A percentile compares a stretch with the other conserved stretches of the same genome.
Conservation (phyloP, 2,329 filamentous ascomycete genomes). For the Hirsutella thompsonii region DNA sequence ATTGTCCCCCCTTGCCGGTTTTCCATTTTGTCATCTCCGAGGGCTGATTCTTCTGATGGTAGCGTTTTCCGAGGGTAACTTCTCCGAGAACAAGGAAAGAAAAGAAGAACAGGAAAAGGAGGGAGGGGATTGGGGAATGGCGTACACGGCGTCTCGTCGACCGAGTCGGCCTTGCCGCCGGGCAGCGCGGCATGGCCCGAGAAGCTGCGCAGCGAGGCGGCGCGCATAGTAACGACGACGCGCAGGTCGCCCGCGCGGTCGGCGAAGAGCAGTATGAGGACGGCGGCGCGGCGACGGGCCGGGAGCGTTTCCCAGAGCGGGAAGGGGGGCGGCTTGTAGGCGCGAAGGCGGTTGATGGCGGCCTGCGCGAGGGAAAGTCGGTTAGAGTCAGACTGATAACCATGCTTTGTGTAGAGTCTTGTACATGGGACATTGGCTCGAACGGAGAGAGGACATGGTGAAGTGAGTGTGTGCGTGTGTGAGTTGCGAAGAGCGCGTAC, state of each 20-base stretch:
- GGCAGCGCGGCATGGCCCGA: slow-evolving; percentile 84
- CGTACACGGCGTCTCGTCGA: slow-evolving; percentile 48
- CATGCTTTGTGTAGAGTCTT: neutral
- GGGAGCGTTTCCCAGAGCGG: slow-evolving; percentile 50
- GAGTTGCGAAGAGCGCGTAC: slow-evolving; percentile 29
- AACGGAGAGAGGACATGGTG: too few relatives aligned
- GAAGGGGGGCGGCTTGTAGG: slow-evolving; percentile 48
- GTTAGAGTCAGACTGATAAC: too few relatives aligned
- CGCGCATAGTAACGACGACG: slow-evolving; percentile 57
- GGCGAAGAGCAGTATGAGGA: slow-evolving; percentile 78
- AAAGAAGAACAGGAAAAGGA: too few relatives aligned
- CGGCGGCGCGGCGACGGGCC: slow-evolving; percentile 62
- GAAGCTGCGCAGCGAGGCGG: slow-evolving; percentile 49
- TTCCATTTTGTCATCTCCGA: too few relatives aligned
- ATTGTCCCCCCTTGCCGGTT: too few relatives aligned
- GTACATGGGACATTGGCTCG: too few relatives aligned
- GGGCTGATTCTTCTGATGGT: too few relatives aligned
- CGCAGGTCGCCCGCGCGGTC: slow-evolving; percentile 69
- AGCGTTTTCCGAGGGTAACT: too few relatives aligned
- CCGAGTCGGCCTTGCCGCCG: slow-evolving; percentile 56
- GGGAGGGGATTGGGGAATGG: neutral
- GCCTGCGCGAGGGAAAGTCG: too few relatives aligned
- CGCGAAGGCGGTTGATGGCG: slow-evolving; percentile 45
- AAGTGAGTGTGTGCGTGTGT: too few relatives aligned
- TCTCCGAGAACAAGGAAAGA: too few relatives aligned